Base-by-base conservation (phyloP, 805 yeast species). In the Ogataea nonfermentans region DNA sequence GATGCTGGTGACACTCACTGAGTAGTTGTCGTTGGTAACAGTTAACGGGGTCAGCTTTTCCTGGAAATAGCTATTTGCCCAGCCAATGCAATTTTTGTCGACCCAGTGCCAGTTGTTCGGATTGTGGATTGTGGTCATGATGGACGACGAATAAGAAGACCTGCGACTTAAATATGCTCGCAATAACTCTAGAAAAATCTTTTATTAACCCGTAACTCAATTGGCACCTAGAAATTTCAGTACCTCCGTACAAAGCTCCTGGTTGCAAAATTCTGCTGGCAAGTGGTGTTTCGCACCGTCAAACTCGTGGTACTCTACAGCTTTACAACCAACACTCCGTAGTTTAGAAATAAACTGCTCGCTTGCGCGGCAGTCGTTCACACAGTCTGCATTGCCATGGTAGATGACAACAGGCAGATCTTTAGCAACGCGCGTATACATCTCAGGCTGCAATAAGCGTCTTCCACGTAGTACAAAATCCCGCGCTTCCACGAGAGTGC, bases 31-130 rank as follows among this genome's bases (percentile, higher is more conserved):
- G 5, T 64, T 55, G 2, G 47, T 37, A 6, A 55, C 75, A 3
- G 63, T 43, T 26, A 80, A 48, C 0, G 80, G 81, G 5, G 68
- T 65, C 41, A 88, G 66, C 30, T 78, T 74, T 29, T 78, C 74
- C 19, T 67, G 63, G 58, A 91, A 83, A 59, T 91, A 93, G 24
- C 73, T 69, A 50, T 78, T 80, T 16, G 96, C 76, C 99, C 99
- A 91, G 45, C 77, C 79, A 39, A 93, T 73, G 67, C 98, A 91
- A 71, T 91, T 91, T 66, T 90, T 91, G 66, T 91, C 97, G 47
- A 91, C 95, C 99, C 99, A 91, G 73, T 91, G 99, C 99, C 99
- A 91, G 70, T 91, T 91, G 65, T 93, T 91, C 24, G 98, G 98
- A 72, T 91, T 91, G 68, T 89, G 84, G 27, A 91, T 89, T 28